Base-by-base conservation (phyloP, 257 asterid genomes). In the Cynanchum wilfordii region DNA sequence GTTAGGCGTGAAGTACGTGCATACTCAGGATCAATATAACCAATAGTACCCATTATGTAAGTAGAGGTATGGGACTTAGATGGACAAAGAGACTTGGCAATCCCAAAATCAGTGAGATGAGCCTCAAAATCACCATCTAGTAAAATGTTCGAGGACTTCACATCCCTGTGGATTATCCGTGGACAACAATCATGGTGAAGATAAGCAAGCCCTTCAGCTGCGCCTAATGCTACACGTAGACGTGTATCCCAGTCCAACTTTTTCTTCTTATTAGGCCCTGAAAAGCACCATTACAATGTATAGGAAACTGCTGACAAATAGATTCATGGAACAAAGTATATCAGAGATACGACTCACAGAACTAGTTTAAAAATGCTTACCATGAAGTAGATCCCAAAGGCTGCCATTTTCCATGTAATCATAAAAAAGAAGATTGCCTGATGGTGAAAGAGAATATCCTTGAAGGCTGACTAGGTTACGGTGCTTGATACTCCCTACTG, bases 371-470 rank as follows among this genome's bases (percentile, higher is more conserved):
- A 36, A 42, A 15, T 72, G 79, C 85, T 55, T 75, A 93, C 97
- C 98, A 20, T 94, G 98, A 71, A 94, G 96, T 52, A 89, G 82
- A 74, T 94, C 98, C 96, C 96, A 91, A 29, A 93, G 88, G 82
- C 98, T 93, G 29, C 98, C 98, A 19, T 88, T 93, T 77, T 94
- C 98, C 98, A 94, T 94, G 90, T 87, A 94, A 72, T 94, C 97
- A 33, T 91, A 94, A 71, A 94, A 94, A 17, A 94, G 90, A 49
- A 94, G 96, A 73, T 89, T 88, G 24, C 98, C 98, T 0, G 83
- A 75, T 0, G 86, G 89, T 3, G 98, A 94, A 49, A 94, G 91
- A 0, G 98, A 94, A 68, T 91, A 94, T 10, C 97, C 98, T 82
- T 94, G 98, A 36, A 94, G 96, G 56, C 96, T 49, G 52, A 94